Evolutionary conservation across 2,329 filamentous ascomycete species (phyloP), one percentile per base, ranked within the genome.

Genomic region (Penicillium sp.): DNA sequence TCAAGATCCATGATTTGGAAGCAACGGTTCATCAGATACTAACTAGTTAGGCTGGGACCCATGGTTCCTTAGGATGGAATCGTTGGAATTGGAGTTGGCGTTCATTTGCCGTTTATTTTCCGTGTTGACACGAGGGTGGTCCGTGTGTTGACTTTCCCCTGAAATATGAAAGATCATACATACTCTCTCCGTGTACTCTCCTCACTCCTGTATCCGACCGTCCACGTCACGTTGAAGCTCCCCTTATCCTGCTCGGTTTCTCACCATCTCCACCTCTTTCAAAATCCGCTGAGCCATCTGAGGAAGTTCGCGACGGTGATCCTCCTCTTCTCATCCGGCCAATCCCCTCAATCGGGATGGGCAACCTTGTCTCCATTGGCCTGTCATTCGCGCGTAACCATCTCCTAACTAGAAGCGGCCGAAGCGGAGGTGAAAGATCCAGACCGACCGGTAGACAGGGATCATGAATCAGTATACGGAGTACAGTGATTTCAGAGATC

Each of bases 271-370:
- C n/a, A 44, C 29, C 32, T n/a, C 23, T 53, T 48, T 54, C 53
- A 49, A 49, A 54, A 50, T 47, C 37, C 47, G 47, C 47, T 49
- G 50, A 51, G 28, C 53, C 45, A 25, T 50, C 45, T 50, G 24
- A 29, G 53, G 50, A 50, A 55, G 12, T 47, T 39, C 42, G 37
- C 23, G 54, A 37, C 27, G 54, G 46, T 39, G 48, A 54, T 56
- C 54, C 24, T 23, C 32, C 24, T 25, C 46, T 42, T 12, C 10
- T 35, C 37, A 32, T 31, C 46, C 44, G 49, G 6, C 42, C 42
- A 52, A 52, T 46, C 46, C 23, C 37, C 49, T 48, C 38, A 20
- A 44, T 50, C 15, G 20, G 41, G 42, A 25, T 50, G 44, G 44
- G 4, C 47, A 54, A 51, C 46, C 40, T 46, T 43, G 40, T 52